Percentiles rank a stretch among this genome's conserved stretches.
Evolutionary conservation across 73 alveolate genomes (phyloP).

Genomic region (Uronychia setigera): DNA sequence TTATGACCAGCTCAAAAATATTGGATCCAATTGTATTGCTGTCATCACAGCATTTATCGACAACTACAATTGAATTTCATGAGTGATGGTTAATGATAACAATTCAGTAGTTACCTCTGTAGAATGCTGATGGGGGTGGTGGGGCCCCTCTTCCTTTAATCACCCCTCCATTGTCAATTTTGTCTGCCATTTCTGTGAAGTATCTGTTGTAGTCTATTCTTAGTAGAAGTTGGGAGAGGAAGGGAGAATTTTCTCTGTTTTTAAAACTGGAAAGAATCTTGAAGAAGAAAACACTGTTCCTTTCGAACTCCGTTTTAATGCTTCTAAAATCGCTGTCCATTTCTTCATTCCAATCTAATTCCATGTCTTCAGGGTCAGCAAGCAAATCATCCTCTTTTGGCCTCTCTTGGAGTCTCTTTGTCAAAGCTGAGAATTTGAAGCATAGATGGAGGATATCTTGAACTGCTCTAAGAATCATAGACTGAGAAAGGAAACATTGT

Average conservation of each 20-base stretch:
- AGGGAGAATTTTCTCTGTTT: constrained; percentile 48
- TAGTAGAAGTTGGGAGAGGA: constrained; percentile 44
- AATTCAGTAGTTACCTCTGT: too few species aligned
- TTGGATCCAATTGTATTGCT: too few species aligned
- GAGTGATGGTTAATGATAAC: too few species aligned
- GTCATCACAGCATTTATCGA: too few species aligned
- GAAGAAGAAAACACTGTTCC: constrained; percentile 17
- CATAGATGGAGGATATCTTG: constrained; percentile 61
- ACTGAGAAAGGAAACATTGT: constrained; percentile 55
- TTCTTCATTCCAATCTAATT: constrained; percentile 13
- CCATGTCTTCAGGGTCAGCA: constrained; percentile 3
- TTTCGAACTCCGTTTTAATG: constrained; percentile 42
- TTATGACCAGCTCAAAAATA: too few species aligned
- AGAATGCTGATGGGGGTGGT: too few species aligned
- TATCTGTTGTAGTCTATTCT: constrained; percentile 53
- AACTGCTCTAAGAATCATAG: constrained; percentile 42
- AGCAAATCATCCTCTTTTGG: background rate
- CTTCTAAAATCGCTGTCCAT: constrained; percentile 26
- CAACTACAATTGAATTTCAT: too few species aligned
- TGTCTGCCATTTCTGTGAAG: too few species aligned
- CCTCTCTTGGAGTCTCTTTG: constrained; percentile 14
- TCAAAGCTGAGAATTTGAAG: constrained; percentile 16
- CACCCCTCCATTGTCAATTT: too few species aligned
- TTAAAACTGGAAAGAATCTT: constrained; percentile 35
- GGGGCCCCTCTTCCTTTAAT: too few species aligned